Evolutionary conservation across 192 early-diverging fungal species (phyloP).

Genomic region (Phycomyces nitens): DNA sequence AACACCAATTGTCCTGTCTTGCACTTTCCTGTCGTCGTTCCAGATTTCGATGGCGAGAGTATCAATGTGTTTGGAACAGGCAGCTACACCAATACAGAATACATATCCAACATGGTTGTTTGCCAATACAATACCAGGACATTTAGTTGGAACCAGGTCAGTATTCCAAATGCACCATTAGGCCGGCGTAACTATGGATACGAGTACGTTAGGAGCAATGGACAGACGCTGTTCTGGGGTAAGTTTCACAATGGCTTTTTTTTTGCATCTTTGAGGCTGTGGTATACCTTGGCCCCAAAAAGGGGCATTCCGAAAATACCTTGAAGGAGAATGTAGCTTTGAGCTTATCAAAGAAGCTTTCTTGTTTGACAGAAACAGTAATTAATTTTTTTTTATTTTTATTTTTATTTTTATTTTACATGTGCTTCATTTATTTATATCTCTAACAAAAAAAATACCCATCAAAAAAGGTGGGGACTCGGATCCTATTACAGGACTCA

Average conservation of each 20-base stretch:
- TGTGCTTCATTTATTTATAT: no score
- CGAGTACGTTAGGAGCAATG: background rate
- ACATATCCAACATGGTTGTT: background rate
- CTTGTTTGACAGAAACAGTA: background rate
- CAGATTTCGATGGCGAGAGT: constrained; percentile 7
- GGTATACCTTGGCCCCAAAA: no score
- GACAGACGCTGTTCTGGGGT: constrained; percentile 10
- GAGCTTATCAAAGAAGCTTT: no score
- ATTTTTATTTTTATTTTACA: background rate
- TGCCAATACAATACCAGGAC: constrained; percentile 7
- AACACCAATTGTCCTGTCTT: constrained; percentile 2
- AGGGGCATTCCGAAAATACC: no score
- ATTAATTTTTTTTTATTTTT: background rate
- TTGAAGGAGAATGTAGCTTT: no score
- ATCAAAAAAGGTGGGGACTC: constrained; percentile 5
- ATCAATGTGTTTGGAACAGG: constrained; percentile 11
- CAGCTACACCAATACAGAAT: background rate
- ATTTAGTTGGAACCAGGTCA: background rate
- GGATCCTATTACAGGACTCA: constrained; percentile 5
- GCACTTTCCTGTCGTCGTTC: constrained; percentile 3
- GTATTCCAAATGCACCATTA: constrained; percentile 2
- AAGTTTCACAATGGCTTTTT: background rate
- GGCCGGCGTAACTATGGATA: constrained; percentile 8
- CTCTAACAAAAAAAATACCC: background rate
- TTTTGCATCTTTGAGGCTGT: no score